Evolutionary conservation across 2,329 filamentous ascomycete species (phyloP), one percentile per base, ranked within the genome.

Genomic region (Monosporascus sp.): DNA sequence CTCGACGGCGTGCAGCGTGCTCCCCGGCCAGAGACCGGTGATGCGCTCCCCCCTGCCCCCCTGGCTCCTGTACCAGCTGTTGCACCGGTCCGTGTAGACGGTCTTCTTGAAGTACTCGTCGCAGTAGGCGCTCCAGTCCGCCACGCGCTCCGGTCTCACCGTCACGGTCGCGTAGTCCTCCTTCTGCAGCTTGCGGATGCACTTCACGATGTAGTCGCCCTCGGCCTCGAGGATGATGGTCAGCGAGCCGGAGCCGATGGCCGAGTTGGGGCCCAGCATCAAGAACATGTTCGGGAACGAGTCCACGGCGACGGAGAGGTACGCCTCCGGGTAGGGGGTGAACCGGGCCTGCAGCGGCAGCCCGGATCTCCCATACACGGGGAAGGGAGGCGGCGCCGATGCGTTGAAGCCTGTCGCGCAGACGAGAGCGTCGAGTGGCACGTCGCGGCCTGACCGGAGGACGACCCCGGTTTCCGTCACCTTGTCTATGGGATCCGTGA

Each of bases 1-100:
- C 63, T 77, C 74, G 5, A 76, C 58, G 8, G 71, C 71, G 46
- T 78, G 75, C 50, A 75, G 66, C 16, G 71, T 72, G 27, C 70
- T 74, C 5, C 75, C 75, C 0, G 74, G 74, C 74, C 75, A 78
- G 31, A 77, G 61, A 1, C 71, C 74, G 20, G 70, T 68, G 49
- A 77, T 67, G 51, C 68, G 65, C 50, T 72, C 61, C 5, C 72
- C 73, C 9, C 60, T 63, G 24, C 71, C 73, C 20, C 70, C 70
- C 9, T 72, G 70, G 35, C 72, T 70, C 61, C 78, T 77, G 62
- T 82, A 83, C 79, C 79, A 82, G 51, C 74, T 78, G 55, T 73
- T 74, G 63, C 79, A 82, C 9, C 67, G 63, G 41, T 75, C 76
- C 6, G 70, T 65, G 62, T 78, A 80, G 2, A 80, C 76, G 0